phyloP scores from a whole-genome alignment of 805 yeast genomes.

The Pichia exigua region DNA sequence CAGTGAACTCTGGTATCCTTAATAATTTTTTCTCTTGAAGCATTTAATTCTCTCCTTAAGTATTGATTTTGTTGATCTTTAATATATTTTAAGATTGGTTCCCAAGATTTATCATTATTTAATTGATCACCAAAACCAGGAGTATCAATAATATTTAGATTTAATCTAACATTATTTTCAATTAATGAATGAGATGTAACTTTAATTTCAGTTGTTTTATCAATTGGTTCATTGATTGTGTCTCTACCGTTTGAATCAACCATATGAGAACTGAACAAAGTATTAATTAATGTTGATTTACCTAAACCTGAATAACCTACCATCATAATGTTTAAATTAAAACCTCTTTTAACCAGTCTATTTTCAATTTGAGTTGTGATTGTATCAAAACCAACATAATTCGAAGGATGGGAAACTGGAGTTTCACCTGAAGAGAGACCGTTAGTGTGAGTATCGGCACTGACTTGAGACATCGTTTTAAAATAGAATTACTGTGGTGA shows the following conservation, averaged over 20 bases:
- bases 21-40: conserved; percentile 78
- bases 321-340: conserved; percentile 88
- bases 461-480: not conserved
- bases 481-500: not conserved
- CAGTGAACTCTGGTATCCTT: conserved; percentile 91
- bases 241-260: conserved; percentile 69
- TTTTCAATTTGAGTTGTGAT: conserved; percentile 93
- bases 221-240: conserved; percentile 59
- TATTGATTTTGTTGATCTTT: conserved; percentile 92
- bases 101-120: conserved; percentile 94
- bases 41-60: conserved; percentile 88
- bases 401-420: conserved; percentile 43
- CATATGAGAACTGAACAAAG: conserved; percentile 79
- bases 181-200: conserved; percentile 60
- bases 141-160: conserved; percentile 86
- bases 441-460: not conserved
- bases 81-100: conserved; percentile 86
- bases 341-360: conserved; percentile 84
- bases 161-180: conserved; percentile 83
- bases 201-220: conserved; percentile 80
- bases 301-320: conserved; percentile 95
- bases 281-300: conserved; percentile 84
- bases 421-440: not conserved
- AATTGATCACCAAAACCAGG: conserved; percentile 98
- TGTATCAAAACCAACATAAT: conserved; percentile 94